phyloP scores from a whole-genome alignment of 345 rosid genomes.

The Mercurialis annua region DNA sequence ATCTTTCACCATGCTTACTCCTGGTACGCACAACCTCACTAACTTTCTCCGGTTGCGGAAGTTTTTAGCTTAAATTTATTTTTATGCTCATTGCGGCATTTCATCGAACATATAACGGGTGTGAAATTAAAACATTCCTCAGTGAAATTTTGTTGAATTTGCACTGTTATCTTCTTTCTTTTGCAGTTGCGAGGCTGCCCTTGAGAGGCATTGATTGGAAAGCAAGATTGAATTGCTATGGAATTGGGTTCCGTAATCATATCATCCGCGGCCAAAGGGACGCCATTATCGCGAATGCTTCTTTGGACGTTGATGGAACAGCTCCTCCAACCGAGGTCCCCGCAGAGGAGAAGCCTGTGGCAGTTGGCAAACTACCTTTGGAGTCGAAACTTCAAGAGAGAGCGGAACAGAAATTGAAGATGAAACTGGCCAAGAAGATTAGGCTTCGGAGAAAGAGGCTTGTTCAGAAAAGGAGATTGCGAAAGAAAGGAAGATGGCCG shows the following conservation, averaged over 20 bases:
- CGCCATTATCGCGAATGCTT: conserved; percentile 7
- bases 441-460: conserved; percentile 84
- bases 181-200: no score
- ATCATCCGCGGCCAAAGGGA: neutral
- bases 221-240: no score
- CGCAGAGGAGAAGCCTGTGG: conserved; percentile 33
- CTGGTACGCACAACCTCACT: no score
- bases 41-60: no score
- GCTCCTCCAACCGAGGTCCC: conserved; percentile 5
- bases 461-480: conserved; percentile 67
- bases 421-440: conserved; percentile 81
- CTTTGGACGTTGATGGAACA: conserved; percentile 9
- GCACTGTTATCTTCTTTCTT: no score
- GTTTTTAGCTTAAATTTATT: no score
- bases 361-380: conserved; percentile 59
- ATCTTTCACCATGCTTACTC: no score
- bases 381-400: conserved; percentile 70
- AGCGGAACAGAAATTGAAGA: conserved; percentile 67
- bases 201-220: no score
- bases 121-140: no score
- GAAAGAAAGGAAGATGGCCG: conserved; percentile 98
- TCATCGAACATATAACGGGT: no score
- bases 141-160: no score
- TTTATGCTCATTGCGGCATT: no score
- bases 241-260: conserved; percentile 1